A percentile compares a stretch with the other conserved stretches of the same genome.
Conservation (phyloP, 2,329 filamentous ascomycete genomes). For the Rasamsonia emersonii region DNA sequence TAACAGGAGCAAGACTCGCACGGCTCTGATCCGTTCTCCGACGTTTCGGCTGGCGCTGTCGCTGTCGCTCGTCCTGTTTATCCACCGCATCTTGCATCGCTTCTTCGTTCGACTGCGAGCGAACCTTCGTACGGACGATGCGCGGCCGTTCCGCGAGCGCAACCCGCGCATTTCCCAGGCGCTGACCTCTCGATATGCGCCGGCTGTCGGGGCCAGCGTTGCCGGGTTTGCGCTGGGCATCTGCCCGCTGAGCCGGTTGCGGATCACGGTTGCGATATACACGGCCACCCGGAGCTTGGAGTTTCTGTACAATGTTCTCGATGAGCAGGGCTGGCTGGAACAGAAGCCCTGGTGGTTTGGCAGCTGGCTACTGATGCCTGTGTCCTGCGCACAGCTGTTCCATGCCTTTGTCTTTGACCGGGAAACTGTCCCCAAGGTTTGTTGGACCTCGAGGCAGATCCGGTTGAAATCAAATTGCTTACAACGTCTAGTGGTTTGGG, state of each 20-base stretch:
- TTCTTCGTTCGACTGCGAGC: conserved; percentile 75
- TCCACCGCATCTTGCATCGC: conserved; percentile 82
- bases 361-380: conserved; percentile 71
- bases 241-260: conserved; percentile 60
- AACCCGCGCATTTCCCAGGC: conserved; percentile 69
- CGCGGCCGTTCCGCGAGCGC: conserved; percentile 68
- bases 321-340: conserved; percentile 60
- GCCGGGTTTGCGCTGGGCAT: conserved; percentile 77
- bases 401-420: conserved; percentile 70
- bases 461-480: not conserved
- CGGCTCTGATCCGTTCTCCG: conserved; percentile 46
- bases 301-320: conserved; percentile 74
- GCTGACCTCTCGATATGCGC: conserved; percentile 74
- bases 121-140: conserved; percentile 71
- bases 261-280: conserved; percentile 75
- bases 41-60: conserved; percentile 73
- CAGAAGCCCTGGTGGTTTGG: conserved; percentile 76
- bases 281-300: conserved; percentile 73
- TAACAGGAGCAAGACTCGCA: conserved; percentile 27
- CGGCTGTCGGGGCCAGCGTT: conserved; percentile 80
- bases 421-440: conserved; percentile 59
- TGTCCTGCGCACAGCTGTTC: conserved; percentile 67
- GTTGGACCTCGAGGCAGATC: conserved; percentile 13
- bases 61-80: conserved; percentile 73
- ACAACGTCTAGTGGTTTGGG: conserved; percentile 43